These are phyloP conservation scores for Quillaja saponaria DNA, from an alignment of 306 rosid species.

Conservation along the genomic window DNA sequence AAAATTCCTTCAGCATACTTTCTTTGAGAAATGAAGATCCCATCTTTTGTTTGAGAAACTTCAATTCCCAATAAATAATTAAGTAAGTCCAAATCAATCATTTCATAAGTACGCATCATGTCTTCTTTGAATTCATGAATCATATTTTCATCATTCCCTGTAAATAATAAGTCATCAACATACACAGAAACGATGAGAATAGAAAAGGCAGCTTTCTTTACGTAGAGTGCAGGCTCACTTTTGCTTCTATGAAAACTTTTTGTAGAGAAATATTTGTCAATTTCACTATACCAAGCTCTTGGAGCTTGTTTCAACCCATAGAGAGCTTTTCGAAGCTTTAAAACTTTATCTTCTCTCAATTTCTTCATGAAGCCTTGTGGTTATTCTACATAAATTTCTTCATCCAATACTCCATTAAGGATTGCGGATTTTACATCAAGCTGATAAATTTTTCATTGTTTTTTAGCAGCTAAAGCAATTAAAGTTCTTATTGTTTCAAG, in stretches of 20 bases:
- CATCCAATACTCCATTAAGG: neutral
- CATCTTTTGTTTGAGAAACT: neutral
- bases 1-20: neutral
- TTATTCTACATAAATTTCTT: neutral
- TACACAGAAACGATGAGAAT: neutral
- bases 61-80: neutral
- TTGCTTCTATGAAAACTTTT: neutral
- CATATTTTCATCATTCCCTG: neutral
- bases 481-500: neutral
- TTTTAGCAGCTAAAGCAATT: neutral
- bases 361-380: neutral
- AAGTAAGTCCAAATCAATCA: conserved; percentile 3
- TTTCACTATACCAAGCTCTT: neutral
- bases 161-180: conserved; percentile 16
- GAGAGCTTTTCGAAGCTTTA: neutral
- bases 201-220: neutral
- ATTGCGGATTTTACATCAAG: neutral
- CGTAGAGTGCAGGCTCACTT: neutral
- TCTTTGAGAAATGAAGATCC: neutral
- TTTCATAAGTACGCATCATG: conserved; percentile 3
- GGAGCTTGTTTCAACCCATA: conserved; percentile 2
- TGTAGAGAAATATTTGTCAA: neutral
- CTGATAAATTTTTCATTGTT: neutral
- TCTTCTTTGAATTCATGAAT: neutral
- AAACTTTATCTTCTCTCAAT: neutral